A percentile compares a stretch with the other conserved stretches of the same genome.
Evolutionary conservation across 768 basidiomycete species (phyloP).

Genomic region (Calocybe cyanea): DNA sequence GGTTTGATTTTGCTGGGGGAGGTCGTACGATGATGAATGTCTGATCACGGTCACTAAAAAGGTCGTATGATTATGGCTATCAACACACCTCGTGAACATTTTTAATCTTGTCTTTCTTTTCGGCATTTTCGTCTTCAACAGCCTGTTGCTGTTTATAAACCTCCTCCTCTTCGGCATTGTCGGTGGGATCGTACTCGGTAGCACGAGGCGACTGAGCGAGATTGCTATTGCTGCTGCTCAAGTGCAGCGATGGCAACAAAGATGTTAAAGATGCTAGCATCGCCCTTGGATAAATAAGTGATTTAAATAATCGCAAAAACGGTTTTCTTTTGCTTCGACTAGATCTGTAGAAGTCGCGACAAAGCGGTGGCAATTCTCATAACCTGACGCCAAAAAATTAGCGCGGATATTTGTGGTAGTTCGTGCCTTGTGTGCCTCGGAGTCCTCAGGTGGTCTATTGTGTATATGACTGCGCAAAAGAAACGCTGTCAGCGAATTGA

Average conservation of each 20-base stretch:
- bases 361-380: background rate
- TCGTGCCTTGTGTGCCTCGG: background rate
- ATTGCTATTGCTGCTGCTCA: conserved; percentile 9
- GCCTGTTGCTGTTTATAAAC: conserved; percentile 16
- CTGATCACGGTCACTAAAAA: conserved; percentile 4
- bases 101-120: conserved; percentile 40
- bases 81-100: conserved; percentile 44
- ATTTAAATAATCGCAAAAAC: too few relatives aligned
- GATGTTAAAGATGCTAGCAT: conserved; percentile 21
- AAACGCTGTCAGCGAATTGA: too few relatives aligned
- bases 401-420: conserved; percentile 7
- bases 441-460: background rate
- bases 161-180: conserved; percentile 17
- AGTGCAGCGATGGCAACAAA: conserved; percentile 18
- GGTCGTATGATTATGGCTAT: conserved; percentile 6
- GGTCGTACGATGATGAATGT: conserved; percentile 12
- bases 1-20: conserved; percentile 8
- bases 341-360: too few relatives aligned
- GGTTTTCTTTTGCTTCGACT: too few relatives aligned
- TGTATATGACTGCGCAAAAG: too few relatives aligned
- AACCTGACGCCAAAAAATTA: conserved; percentile 6
- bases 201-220: background rate
- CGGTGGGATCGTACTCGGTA: conserved; percentile 9
- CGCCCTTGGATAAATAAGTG: background rate
- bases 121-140: conserved; percentile 25